A percentile compares a stretch with the other conserved stretches of the same genome.
Conservation (phyloP, 192 early-diverging fungal species). For the Rhizoclosmatium sp. region DNA sequence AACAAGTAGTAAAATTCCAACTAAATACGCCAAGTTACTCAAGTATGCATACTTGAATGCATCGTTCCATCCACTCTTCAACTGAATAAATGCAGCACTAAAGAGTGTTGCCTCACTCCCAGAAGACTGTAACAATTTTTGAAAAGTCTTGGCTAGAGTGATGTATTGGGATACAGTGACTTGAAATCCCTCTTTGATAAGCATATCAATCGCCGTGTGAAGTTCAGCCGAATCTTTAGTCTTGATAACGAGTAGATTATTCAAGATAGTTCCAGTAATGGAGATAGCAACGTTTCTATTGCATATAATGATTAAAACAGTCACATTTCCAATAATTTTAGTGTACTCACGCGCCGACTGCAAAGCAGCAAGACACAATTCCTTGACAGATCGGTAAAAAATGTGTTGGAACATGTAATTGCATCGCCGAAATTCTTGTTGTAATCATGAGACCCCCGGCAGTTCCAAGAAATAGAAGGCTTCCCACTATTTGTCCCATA, state of each 20-base stretch:
- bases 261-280: slow-evolving; percentile 40
- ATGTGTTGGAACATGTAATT: slow-evolving; percentile 66
- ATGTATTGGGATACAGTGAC: not conserved
- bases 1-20: slow-evolving; percentile 34
- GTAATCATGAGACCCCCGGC: slow-evolving; percentile 80
- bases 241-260: slow-evolving; percentile 24
- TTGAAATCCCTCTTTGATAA: not conserved
- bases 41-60: slow-evolving; percentile 30
- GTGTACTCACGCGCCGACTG: slow-evolving; percentile 24
- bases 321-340: not conserved
- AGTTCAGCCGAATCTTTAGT: not conserved
- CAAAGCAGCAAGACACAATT: not conserved
- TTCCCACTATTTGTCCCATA: slow-evolving; percentile 60
- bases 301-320: not conserved
- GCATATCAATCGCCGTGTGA: not conserved
- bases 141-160: too few species aligned
- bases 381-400: slow-evolving; percentile 76
- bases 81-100: not conserved
- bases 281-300: slow-evolving; percentile 42
- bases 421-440: slow-evolving; percentile 75
- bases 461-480: slow-evolving; percentile 71
- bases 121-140: not conserved
- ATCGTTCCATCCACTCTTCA: slow-evolving; percentile 24
- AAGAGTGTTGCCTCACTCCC: not conserved
- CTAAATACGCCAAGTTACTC: slow-evolving; percentile 41